Base-by-base conservation (phyloP, 2,329 filamentous ascomycete genomes). In the Penicillium capsulatum region DNA sequence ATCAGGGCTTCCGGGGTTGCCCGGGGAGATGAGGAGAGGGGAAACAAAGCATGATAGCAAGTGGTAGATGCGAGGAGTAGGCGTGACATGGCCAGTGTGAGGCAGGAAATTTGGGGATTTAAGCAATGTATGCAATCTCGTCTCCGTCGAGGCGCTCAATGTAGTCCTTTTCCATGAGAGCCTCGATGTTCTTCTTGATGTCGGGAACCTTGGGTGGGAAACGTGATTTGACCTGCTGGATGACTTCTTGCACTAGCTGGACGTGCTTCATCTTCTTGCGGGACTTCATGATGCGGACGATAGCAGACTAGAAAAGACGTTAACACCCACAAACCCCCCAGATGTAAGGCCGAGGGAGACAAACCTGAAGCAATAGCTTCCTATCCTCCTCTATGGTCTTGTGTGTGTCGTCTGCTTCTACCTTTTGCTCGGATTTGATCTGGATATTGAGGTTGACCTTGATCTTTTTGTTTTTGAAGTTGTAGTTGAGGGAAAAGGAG, bases 161-260 rank as follows among this genome's bases (percentile, higher is more conserved):
- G 60, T 98, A 98, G 67, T 98, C 92, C 75, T 98, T 98, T 74
- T 98, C 92, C 50, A 98, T 83, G 28, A 98, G 76, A 50, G 95
- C 95, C 68, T 98, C 92, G 64, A 98, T 97, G 68, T 92, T 96
- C 73, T 97, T 98, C 75, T 98, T 98, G 78, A 98, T 98, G 56
- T 98, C 92, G 11, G 80, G 76, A 19, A 98, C 79, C 70, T 94
- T 94, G 28, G 92, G 92, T 42, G 89, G 82, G 68, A 98, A 98
- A 28, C 92, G 86, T 29, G 81, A 83, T 64, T 86, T 87, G 65
- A 98, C 96, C 68, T 97, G 92, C 60, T 83, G 84, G 65, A 98
- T 97, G 16, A 90, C 94, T 70, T 98, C 92, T 60, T 87, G 84
- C 38, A 98, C 89, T 9, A 98, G 82, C 61, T 92, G 85, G 46